These are phyloP conservation scores for Plantago ovata DNA, from an alignment of 257 asterid genomes.

Conservation along the genomic window DNA sequence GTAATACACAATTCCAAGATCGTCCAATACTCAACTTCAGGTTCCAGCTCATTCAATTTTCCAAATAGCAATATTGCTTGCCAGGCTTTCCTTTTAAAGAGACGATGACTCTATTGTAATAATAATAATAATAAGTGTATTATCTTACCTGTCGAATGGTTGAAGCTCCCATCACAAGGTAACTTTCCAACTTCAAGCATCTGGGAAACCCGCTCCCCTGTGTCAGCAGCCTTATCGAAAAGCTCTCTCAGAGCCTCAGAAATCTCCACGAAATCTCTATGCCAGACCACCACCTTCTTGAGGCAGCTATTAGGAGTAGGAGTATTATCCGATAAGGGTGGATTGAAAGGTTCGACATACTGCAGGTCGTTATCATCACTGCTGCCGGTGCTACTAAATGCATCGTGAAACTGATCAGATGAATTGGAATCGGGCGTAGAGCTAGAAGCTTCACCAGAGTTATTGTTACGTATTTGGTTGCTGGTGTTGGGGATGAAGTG, in stretches of 20 bases:
- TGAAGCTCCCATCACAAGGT: conserved; percentile 83
- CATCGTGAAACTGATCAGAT: conserved; percentile 28
- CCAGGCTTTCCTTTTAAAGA: too few species aligned
- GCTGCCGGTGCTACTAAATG: conserved; percentile 11
- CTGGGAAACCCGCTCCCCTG: conserved; percentile 87
- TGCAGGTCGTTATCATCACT: conserved; percentile 25
- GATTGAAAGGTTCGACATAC: too few species aligned
- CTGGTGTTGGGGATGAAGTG: too few species aligned
- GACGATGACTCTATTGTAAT: too few species aligned
- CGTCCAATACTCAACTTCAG: too few species aligned
- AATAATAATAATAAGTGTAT: too few species aligned
- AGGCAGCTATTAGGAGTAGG: too few species aligned
- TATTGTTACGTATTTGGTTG: too few species aligned
- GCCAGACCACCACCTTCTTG: conserved; percentile 82
- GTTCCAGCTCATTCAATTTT: too few species aligned
- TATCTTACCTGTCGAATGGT: conserved; percentile 73
- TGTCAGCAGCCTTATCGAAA: conserved; percentile 84
- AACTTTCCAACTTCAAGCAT: conserved; percentile 89
- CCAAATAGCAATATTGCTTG: too few species aligned
- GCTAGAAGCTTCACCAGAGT: conserved; percentile 40
- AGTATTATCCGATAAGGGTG: too few species aligned
- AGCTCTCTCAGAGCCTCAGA: conserved; percentile 76
- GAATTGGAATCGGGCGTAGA: conserved; percentile 40
- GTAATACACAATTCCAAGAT: conserved; percentile 23
- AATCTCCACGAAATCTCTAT: conserved; percentile 79